A percentile compares a stretch with the other conserved stretches of the same genome.
Evolutionary conservation across 2,329 filamentous ascomycete genomes (phyloP).

Genomic region (Rhytidhysteron rufulum): DNA sequence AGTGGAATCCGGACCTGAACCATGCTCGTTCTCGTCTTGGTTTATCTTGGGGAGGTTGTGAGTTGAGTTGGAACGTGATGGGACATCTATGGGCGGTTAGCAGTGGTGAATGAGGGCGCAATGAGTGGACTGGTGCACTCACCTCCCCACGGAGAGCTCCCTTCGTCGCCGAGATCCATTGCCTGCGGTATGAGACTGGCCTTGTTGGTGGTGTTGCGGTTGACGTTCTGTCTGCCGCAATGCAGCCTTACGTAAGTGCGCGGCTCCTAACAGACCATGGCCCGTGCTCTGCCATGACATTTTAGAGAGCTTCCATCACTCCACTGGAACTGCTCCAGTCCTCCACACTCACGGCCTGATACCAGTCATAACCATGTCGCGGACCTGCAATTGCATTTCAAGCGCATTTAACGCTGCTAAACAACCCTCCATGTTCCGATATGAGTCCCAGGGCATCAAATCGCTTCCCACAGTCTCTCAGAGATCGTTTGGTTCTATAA

Average conservation of each 20-base stretch:
- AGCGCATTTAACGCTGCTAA: constrained; percentile 15
- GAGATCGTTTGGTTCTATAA: constrained; percentile 20
- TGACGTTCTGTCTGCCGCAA: background rate
- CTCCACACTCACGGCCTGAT: too few relatives aligned
- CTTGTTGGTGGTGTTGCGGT: constrained; percentile 1
- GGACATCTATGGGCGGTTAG: constrained; percentile 41
- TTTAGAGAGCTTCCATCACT: too few relatives aligned
- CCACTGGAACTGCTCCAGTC: too few relatives aligned
- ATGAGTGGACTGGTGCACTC: constrained; percentile 5
- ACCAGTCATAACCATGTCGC: too few relatives aligned
- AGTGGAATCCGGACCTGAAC: constrained; percentile 15
- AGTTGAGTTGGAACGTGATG: constrained; percentile 41
- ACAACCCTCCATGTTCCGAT: constrained; percentile 10
- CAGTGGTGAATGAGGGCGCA: background rate
- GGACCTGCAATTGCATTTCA: constrained; percentile 20
- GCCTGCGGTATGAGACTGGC: constrained; percentile 9
- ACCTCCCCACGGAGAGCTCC: constrained; percentile 42
- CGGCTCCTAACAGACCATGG: too few relatives aligned
- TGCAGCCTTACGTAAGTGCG: too few relatives aligned
- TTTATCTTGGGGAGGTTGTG: constrained; percentile 37
- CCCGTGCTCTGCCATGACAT: too few relatives aligned
- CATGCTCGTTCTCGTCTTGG: constrained; percentile 28
- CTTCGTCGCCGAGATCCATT: constrained; percentile 43
- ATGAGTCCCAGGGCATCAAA: constrained; percentile 8
- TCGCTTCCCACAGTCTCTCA: constrained; percentile 10